Evolutionary conservation across 1,284 basidiomycete species (phyloP), one percentile per base, ranked within the genome.

Genomic region (Ceratobasidium sp.): DNA sequence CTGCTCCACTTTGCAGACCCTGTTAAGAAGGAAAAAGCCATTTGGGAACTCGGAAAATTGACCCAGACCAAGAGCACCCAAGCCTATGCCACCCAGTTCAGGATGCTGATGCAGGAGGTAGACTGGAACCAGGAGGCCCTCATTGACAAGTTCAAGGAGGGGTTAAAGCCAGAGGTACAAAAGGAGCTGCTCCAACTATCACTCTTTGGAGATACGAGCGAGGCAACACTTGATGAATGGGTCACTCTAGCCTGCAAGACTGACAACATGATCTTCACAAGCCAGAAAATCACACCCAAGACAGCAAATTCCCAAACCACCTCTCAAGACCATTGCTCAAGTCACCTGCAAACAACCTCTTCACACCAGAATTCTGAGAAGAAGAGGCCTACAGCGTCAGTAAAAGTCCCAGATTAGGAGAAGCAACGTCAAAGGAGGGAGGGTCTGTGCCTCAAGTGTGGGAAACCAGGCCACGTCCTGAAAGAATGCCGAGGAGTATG

Each of bases 361-460:
- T n/a, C n/a, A n/a, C n/a, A 29, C 25, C 25, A 29, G 1, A 29
- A 29, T 1, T 1, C 25, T 29, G 25, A 29, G 1, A 29, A 29
- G 25, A 29, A 29, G 25, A 29, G 25, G 25, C 37, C n/a, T n/a
- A 52, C 17, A 17, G n/a, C 25, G 44, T 49, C 19, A 34, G 51
- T 13, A 49, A 32, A 19, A 32, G 25, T 67, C 22, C 49, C 49
- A 32, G 34, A 67, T 7, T 29, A 67, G 37, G 64, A 67, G 34
- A 67, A 37, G 34, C 56, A 70, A 1, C 37, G 54, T 2, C 9
- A 56, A 11, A 46, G 54, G 13, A 46, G 29, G 11, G 68, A 59
- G 46, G n/a, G 40, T 13, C 22, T 29, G 1, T 70, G 65, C 49
- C 34, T 67, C 13, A 67, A 67, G n/a, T 67, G 65, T 22, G 51